phyloP scores from a whole-genome alignment of 2,329 filamentous ascomycete genomes.

The Trichoderma endophyticum region DNA sequence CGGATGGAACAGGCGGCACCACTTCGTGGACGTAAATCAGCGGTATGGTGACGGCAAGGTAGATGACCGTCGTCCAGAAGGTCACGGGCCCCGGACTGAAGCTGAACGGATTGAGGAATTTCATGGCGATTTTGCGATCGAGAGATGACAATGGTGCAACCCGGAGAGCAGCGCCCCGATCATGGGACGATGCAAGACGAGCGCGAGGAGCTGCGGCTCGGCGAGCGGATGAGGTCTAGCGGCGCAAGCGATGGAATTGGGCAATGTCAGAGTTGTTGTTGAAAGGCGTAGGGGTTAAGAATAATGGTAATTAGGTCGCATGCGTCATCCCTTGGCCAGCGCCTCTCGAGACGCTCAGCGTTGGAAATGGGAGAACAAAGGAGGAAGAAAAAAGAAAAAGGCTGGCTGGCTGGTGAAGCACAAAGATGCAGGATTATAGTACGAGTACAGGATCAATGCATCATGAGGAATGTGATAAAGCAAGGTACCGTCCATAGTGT shows the following conservation, averaged over 20 bases:
- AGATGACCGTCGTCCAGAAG: conserved; percentile 71
- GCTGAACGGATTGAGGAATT: conserved; percentile 56
- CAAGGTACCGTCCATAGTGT: background rate
- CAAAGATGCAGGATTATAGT: background rate
- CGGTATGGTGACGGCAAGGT: conserved; percentile 72
- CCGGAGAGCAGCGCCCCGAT: background rate
- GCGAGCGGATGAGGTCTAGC: background rate
- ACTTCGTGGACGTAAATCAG: conserved; percentile 72
- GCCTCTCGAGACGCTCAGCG: conserved; percentile 9
- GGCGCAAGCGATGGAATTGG: background rate
- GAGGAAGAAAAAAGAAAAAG: background rate
- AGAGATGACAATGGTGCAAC: background rate
- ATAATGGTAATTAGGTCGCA: background rate
- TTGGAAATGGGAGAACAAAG: background rate
- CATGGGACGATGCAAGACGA: background rate
- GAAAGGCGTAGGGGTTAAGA: background rate
- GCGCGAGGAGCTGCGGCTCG: background rate
- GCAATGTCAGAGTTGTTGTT: background rate
- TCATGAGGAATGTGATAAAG: background rate
- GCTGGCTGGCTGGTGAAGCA: background rate
- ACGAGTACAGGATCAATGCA: background rate
- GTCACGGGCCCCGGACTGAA: conserved; percentile 82
- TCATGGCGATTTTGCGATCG: conserved; percentile 26
- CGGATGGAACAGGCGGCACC: conserved; percentile 63
- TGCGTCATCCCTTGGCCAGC: conserved; percentile 1